Percentiles rank a stretch among this genome's conserved stretches.
Conservation (phyloP, 805 yeast species). For the Wickerhamiella bombiphila region DNA sequence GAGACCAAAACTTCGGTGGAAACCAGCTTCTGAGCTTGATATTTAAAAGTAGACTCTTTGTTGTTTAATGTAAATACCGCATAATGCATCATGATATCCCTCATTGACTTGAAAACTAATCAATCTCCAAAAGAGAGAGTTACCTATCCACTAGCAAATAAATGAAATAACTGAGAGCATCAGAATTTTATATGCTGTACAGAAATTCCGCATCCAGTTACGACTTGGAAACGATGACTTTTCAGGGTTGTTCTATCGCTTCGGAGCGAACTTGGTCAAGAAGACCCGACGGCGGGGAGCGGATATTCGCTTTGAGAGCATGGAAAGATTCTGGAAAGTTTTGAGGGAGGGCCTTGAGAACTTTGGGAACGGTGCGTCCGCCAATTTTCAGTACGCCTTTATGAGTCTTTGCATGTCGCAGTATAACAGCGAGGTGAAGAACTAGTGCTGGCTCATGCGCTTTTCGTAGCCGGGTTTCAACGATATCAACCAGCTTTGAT, state of each 20-base stretch:
- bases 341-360: constrained; percentile 15
- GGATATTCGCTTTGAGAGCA: constrained; percentile 11
- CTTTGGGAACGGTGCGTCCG: constrained; percentile 22
- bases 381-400: constrained; percentile 14
- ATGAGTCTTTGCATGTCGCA: constrained; percentile 12
- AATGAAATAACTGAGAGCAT: too few relatives aligned
- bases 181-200: too few relatives aligned
- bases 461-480: constrained; percentile 4
- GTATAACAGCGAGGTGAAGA: constrained; percentile 18
- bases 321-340: constrained; percentile 14
- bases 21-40: background rate
- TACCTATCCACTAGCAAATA: background rate
- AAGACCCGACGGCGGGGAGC: constrained; percentile 5
- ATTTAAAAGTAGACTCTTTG: background rate
- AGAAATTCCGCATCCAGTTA: background rate
- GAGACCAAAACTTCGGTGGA: constrained; percentile 9
- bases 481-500: constrained; percentile 14
- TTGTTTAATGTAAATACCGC: background rate
- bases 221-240: background rate
- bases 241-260: constrained; percentile 1
- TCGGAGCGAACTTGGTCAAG: constrained; percentile 5
- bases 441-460: constrained; percentile 18
- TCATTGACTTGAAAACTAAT: background rate
- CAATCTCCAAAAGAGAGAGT: background rate
- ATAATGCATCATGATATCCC: constrained; percentile 2